Evolutionary conservation across 306 rosid species (phyloP).

Genomic region (Arachis stenosperma): DNA sequence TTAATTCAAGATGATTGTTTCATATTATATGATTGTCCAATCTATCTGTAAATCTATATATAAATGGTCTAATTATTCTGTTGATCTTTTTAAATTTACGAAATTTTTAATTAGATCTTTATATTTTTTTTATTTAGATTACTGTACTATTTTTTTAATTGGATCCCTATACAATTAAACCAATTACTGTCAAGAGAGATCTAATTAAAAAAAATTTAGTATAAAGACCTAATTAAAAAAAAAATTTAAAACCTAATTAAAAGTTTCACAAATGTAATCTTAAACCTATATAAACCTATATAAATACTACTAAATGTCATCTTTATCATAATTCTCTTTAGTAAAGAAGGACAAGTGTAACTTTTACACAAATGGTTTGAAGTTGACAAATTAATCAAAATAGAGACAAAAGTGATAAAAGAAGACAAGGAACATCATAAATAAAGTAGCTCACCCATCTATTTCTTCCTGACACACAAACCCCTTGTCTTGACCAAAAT

Average conservation of each 20-base stretch:
- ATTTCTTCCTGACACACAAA: constrained; percentile 38
- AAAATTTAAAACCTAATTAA: too few relatives aligned
- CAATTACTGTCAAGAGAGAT: too few relatives aligned
- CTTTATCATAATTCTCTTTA: not conserved
- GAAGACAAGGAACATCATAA: constrained; percentile 40
- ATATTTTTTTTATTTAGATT: too few relatives aligned
- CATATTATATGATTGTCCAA: not conserved
- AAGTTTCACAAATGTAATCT: too few relatives aligned
- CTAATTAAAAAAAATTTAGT: too few relatives aligned
- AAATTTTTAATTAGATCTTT: too few relatives aligned
- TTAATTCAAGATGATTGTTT: not conserved
- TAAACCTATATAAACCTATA: too few relatives aligned
- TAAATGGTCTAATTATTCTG: not conserved
- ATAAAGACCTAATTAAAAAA: too few relatives aligned
- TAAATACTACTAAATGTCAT: not conserved
- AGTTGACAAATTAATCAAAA: constrained; percentile 38
- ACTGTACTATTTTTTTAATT: too few relatives aligned
- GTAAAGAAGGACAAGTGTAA: constrained; percentile 29
- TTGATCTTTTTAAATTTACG: too few relatives aligned
- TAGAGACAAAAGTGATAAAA: constrained; percentile 43
- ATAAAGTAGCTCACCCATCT: constrained; percentile 41
- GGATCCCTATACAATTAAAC: too few relatives aligned
- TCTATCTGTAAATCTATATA: not conserved
- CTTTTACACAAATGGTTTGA: constrained; percentile 29
- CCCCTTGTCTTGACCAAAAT: constrained; percentile 40